Percentiles rank a stretch among this genome's conserved stretches.
Evolutionary conservation across 345 rosid genomes (phyloP).

Genomic region (Salix exigua): DNA sequence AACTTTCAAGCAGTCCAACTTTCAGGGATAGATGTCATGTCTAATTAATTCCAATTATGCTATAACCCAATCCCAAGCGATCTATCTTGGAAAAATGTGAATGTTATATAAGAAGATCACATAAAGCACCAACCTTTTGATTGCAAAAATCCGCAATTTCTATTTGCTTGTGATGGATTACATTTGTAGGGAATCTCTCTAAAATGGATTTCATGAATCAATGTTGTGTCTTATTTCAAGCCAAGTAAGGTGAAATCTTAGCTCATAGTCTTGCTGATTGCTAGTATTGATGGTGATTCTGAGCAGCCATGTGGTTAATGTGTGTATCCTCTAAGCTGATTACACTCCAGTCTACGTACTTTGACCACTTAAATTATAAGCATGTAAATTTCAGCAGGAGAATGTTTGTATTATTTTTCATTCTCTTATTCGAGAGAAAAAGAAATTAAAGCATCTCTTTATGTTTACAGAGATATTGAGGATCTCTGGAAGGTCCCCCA

Average conservation of each 20-base stretch:
- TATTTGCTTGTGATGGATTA: not conserved
- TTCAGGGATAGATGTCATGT: not conserved
- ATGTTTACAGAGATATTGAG: conserved; percentile 64
- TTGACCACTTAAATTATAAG: not conserved
- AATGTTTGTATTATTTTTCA: not conserved
- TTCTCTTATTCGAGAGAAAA: not conserved
- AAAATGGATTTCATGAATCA: not conserved
- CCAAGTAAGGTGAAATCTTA: not conserved
- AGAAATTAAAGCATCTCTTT: not conserved
- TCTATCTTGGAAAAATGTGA: not conserved
- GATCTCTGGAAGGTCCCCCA: conserved; percentile 65
- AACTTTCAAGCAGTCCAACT: not conserved
- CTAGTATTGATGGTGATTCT: not conserved
- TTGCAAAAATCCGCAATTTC: not conserved
- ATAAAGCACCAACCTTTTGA: not conserved
- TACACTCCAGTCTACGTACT: not conserved
- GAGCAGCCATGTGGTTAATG: not conserved
- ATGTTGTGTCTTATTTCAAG: not conserved
- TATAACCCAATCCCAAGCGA: not conserved
- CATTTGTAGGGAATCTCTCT: not conserved
- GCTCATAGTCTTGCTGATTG: not conserved
- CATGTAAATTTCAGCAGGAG: not conserved
- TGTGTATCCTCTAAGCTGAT: not conserved
- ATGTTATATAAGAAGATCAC: not conserved
- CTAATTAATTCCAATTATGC: not conserved